phyloP scores from a whole-genome alignment of 2,329 filamentous ascomycete species.

The Tolypocladium tundrense region DNA sequence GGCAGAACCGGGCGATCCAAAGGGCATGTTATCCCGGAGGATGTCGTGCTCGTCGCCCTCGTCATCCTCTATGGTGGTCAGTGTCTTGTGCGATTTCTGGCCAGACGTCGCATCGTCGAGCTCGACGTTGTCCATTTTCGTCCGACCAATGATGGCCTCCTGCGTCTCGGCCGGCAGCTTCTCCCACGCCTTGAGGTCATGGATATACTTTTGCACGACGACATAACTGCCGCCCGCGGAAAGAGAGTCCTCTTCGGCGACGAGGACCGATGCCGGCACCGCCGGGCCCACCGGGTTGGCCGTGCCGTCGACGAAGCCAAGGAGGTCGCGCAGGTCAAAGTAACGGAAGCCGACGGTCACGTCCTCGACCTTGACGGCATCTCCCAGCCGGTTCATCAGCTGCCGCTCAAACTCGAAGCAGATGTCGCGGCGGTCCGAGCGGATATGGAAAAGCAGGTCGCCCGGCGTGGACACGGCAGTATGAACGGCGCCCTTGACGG shows the following conservation, averaged over 20 bases:
- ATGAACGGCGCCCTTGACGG: conserved; percentile 35
- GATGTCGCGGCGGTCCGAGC: conserved; percentile 43
- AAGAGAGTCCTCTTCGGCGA: conserved; percentile 29
- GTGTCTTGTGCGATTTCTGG: conserved; percentile 43
- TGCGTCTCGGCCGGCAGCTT: conserved; percentile 37
- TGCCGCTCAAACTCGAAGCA: conserved; percentile 50
- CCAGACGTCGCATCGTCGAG: conserved; percentile 37
- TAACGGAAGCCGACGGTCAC: conserved; percentile 48
- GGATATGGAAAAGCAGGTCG: conserved; percentile 49
- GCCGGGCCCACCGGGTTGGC: conserved; percentile 43
- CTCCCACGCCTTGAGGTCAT: conserved; percentile 38
- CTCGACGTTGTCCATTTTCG: conserved; percentile 47
- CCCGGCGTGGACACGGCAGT: conserved; percentile 45
- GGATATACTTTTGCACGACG: conserved; percentile 49
- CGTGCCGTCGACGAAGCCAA: conserved; percentile 51
- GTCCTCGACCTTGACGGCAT: conserved; percentile 36
- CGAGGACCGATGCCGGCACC: conserved; percentile 30
- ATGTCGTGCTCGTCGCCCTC: conserved; percentile 40
- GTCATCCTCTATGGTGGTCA: conserved; percentile 42
- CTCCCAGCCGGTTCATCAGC: conserved; percentile 36
- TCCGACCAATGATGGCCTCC: conserved; percentile 45
- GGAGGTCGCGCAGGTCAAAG: conserved; percentile 46
- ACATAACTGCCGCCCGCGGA: conserved; percentile 43
- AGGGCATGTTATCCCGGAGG: conserved; percentile 51
- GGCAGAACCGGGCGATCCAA: conserved; percentile 38